These are phyloP conservation scores for Breviolum minutum DNA, from an alignment of 73 alveolate species.

Conservation along the genomic window DNA sequence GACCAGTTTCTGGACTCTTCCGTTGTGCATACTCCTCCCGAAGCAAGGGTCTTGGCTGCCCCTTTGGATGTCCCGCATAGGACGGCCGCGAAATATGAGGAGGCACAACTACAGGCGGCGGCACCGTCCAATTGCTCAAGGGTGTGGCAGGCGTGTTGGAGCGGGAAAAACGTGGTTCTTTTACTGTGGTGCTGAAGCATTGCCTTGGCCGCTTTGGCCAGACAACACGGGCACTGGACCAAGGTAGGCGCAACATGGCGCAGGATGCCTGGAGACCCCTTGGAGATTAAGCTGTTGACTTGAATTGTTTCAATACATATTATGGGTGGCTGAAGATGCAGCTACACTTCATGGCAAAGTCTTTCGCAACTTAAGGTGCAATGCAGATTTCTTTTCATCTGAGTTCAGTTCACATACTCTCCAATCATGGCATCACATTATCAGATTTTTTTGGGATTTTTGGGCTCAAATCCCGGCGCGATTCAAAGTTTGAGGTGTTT, in stretches of 20 bases:
- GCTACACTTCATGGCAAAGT: too few relatives aligned
- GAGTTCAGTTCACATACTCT: too few relatives aligned
- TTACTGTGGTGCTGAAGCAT: not conserved
- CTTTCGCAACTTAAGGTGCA: too few relatives aligned
- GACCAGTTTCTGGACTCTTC: slow-evolving; percentile 24
- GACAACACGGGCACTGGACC: not conserved
- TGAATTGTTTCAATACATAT: too few relatives aligned
- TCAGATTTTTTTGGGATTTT: too few relatives aligned
- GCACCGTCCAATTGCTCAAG: slow-evolving; percentile 62
- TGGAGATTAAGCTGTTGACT: too few relatives aligned
- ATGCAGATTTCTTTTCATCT: too few relatives aligned
- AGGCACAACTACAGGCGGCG: slow-evolving; percentile 89
- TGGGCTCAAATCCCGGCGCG: too few relatives aligned
- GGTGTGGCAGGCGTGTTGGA: slow-evolving; percentile 66
- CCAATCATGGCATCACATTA: too few relatives aligned
- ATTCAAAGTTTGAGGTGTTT: too few relatives aligned
- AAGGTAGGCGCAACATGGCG: not conserved
- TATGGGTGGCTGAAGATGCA: too few relatives aligned
- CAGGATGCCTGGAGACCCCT: not conserved
- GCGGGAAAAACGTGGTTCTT: not conserved
- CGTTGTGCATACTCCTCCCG: slow-evolving; percentile 42
- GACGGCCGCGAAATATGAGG: slow-evolving; percentile 84
- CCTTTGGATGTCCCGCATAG: slow-evolving; percentile 82
- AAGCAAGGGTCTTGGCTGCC: slow-evolving; percentile 22
- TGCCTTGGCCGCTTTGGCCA: not conserved